Evolutionary conservation across 1,284 basidiomycete species (phyloP), one percentile per base, ranked within the genome.

Genomic region (Boletus putidus): DNA sequence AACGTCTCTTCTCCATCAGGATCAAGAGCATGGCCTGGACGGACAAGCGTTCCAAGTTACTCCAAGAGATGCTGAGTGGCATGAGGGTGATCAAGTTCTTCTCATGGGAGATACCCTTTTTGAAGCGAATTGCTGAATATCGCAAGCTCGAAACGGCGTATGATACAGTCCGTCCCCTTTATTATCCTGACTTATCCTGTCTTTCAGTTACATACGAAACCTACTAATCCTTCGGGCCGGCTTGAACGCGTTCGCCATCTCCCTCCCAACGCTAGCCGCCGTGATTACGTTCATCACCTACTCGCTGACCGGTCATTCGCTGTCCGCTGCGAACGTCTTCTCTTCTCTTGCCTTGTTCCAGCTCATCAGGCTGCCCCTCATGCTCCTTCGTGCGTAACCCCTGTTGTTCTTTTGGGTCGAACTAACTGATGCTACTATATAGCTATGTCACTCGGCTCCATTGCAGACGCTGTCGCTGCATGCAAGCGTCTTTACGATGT

Each of bases 1-100:
- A 87, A 72, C 77, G 76, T 18, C 80, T 96, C 50, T 92, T 96
- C 71, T 73, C 70, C 4, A 72, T 90, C 48, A 84, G 95, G 20
- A 79, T 81, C 60, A 89, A 89, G 69, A 86, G 87, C 44, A 96
- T 97, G 92, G 72, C 77, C 5, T 98, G 91, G 91, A 98, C 95
- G 64, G 96, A 98, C 70, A 89, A 89, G 65, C 82, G 94, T 18
- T 88, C 90, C 8, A 91, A 91, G 66, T 75, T 94, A 4, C 79
- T 95, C 9, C 91, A 93, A 70, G 93, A 95, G 67, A 79, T 96
- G 6, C 75, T 96, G 3, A 86, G 88, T 21, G 91, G 91, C 0
- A 94, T 96, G 84, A 88, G 91, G 65, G 82, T 96, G 56, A 91
- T 96, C 80, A 97, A 96, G 73, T 89, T 89, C 73, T 93, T 94